Evolutionary conservation across 148 eudicot genomes (phyloP).

Genomic region (Arbutus unedo): DNA sequence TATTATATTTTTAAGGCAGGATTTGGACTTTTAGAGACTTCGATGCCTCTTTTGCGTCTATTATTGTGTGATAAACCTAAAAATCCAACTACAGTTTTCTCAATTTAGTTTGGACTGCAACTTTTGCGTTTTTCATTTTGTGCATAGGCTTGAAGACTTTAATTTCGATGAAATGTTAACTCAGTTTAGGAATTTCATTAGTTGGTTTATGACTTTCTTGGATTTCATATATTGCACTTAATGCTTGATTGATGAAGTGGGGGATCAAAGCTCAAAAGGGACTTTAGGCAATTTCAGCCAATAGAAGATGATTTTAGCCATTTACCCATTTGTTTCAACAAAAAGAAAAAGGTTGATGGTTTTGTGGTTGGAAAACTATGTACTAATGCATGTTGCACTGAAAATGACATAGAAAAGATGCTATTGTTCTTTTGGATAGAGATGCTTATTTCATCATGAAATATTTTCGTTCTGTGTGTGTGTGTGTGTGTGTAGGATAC

Average conservation of each 20-base stretch:
- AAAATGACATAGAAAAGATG: neutral
- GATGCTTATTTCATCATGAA: neutral
- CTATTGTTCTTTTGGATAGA: neutral
- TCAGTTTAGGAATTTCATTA: neutral
- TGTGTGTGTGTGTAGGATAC: conserved; percentile 43
- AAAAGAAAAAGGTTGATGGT: neutral
- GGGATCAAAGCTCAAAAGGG: neutral
- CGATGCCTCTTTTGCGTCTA: neutral
- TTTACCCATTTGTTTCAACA: neutral
- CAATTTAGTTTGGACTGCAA: neutral
- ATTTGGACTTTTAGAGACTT: neutral
- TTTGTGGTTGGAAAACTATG: neutral
- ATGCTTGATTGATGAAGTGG: neutral
- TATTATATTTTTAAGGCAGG: neutral
- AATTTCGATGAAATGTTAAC: neutral
- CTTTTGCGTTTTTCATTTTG: neutral
- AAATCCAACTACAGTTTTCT: neutral
- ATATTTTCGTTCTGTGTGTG: neutral
- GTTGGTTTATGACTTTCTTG: neutral
- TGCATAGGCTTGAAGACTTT: neutral
- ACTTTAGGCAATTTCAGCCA: neutral
- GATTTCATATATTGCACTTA: neutral
- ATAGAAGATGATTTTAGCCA: neutral
- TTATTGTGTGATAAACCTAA: neutral
- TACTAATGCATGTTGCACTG: neutral